Percentiles rank a stretch among this genome's conserved stretches.
These are phyloP conservation scores for Quercus robur DNA, from an alignment of 306 rosid genomes.

Conservation along the genomic window DNA sequence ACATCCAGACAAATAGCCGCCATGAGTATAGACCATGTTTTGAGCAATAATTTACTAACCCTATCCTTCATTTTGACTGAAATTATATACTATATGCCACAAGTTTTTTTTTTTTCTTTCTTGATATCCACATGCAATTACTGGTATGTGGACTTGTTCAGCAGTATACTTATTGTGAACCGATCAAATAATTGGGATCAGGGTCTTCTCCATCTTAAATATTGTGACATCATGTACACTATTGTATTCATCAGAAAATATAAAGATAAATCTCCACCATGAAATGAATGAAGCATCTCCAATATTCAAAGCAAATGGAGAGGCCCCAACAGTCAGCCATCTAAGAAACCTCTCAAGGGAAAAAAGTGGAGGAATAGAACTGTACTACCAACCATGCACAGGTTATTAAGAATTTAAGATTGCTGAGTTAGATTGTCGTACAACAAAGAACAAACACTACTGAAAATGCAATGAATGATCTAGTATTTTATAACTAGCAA, in stretches of 20 bases:
- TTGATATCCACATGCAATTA: slow-evolving; percentile 9
- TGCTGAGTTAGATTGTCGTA: not conserved
- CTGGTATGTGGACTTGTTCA: slow-evolving; percentile 7
- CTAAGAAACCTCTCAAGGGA: not conserved
- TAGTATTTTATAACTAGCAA: not conserved
- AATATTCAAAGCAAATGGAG: no score
- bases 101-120: not conserved
- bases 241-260: no score
- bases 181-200: not conserved
- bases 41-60: slow-evolving; percentile 26
- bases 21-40: slow-evolving; percentile 48
- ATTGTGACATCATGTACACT: no score
- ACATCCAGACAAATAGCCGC: slow-evolving; percentile 55
- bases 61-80: slow-evolving; percentile 26
- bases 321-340: not conserved
- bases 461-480: not conserved
- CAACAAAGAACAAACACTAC: not conserved
- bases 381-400: not conserved
- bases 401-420: no score
- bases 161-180: not conserved
- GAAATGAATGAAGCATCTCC: no score
- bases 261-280: no score
- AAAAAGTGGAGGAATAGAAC: not conserved
- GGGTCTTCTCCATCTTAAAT: no score
- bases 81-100: not conserved